Evolutionary conservation across 108 stramenopile species (phyloP).

Genomic region (Discostella stelligeroides): DNA sequence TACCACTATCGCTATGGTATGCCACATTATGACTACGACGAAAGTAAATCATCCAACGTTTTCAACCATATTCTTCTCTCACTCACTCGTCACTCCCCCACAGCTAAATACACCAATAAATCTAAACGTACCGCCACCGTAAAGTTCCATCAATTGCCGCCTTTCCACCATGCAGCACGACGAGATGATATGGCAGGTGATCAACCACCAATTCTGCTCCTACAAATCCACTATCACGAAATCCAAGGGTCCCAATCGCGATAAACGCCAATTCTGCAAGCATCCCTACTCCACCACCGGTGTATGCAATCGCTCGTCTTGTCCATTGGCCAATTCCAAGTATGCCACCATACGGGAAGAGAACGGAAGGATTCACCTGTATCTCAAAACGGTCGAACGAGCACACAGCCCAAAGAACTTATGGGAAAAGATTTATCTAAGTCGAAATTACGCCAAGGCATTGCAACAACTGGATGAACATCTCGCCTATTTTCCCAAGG

Average conservation of each 20-base stretch:
- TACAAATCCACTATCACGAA: conserved; percentile 91
- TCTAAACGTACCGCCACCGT: too few relatives aligned
- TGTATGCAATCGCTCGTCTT: conserved; percentile 93
- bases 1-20: too few relatives aligned
- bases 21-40: too few relatives aligned
- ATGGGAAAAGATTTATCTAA: conserved; percentile 96
- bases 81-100: too few relatives aligned
- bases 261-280: conserved; percentile 94
- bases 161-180: conserved; percentile 87
- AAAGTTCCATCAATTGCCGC: too few relatives aligned
- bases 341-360: conserved; percentile 98
- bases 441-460: conserved; percentile 93
- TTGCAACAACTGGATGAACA: conserved; percentile 89
- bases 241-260: conserved; percentile 60
- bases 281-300: conserved; percentile 97
- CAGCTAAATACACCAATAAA: too few relatives aligned
- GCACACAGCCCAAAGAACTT: conserved; percentile 97
- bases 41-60: too few relatives aligned
- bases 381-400: conserved; percentile 96
- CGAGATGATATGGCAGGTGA: conserved; percentile 98
- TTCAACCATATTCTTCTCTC: too few relatives aligned
- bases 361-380: conserved; percentile 90
- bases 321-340: conserved; percentile 95
- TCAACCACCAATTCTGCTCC: conserved; percentile 97
- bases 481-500: conserved; percentile 95